A percentile compares a stretch with the other conserved stretches of the same genome.
Conservation (phyloP, 495 filamentous ascomycete species). For the Staphylotrichum tortipilum region DNA sequence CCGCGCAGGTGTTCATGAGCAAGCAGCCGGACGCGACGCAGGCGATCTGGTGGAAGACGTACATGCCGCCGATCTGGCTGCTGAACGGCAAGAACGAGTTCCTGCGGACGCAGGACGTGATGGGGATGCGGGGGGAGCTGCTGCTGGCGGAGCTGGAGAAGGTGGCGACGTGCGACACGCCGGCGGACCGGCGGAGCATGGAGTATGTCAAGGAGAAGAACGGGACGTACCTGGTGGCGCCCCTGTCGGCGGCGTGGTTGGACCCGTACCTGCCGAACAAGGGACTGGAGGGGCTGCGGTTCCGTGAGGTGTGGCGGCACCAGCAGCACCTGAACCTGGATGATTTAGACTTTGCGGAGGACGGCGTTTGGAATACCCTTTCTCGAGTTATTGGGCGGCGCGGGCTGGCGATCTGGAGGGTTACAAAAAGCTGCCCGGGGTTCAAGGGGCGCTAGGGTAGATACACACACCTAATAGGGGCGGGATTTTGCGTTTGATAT, state of each 20-base stretch:
- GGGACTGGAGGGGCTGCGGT: slow-evolving; percentile 41
- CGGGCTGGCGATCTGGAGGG: slow-evolving; percentile 72
- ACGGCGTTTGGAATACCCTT: slow-evolving; percentile 71
- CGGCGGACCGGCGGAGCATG: slow-evolving; percentile 39
- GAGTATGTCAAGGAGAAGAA: slow-evolving; percentile 44
- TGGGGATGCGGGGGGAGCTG: slow-evolving; percentile 59
- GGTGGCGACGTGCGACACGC: slow-evolving; percentile 50
- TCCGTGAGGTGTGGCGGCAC: slow-evolving; percentile 63
- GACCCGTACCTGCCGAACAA: slow-evolving; percentile 50
- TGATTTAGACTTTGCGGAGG: slow-evolving; percentile 81
- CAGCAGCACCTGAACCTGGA: slow-evolving; percentile 77
- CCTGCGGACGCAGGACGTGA: slow-evolving; percentile 67
- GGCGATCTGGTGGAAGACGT: slow-evolving; percentile 96
- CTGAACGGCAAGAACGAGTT: slow-evolving; percentile 65
- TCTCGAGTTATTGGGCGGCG: slow-evolving; percentile 67
- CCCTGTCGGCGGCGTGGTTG: slow-evolving; percentile 62
- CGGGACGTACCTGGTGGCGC: slow-evolving; percentile 58
- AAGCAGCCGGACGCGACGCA: slow-evolving; percentile 52
- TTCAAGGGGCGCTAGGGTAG: slow-evolving; percentile 1
- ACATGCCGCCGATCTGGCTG: slow-evolving; percentile 87
- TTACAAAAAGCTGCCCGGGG: slow-evolving; percentile 46
- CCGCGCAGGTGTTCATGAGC: slow-evolving; percentile 60
- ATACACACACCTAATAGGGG: slow-evolving; percentile 6
- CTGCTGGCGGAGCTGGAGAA: slow-evolving; percentile 52
- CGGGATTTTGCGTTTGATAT: slow-evolving; percentile 7